A percentile compares a stretch with the other conserved stretches of the same genome.
Evolutionary conservation across 2,329 filamentous ascomycete genomes (phyloP).

Genomic region (Hymenoscyphus scutula): DNA sequence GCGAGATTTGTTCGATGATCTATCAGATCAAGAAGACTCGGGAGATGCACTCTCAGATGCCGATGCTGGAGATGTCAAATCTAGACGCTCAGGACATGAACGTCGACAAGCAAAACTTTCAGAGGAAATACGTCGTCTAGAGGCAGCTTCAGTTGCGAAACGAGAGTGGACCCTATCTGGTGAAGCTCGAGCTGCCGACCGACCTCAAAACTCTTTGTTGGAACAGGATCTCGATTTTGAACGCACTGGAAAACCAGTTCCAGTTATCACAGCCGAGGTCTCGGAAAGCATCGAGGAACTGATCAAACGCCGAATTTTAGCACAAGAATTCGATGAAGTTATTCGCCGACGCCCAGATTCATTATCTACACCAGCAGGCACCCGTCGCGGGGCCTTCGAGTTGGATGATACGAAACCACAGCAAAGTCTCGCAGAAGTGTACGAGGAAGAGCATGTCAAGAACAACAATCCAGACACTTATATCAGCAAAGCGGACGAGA

Average conservation of each 20-base stretch:
- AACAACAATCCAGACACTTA: slow-evolving; percentile 74
- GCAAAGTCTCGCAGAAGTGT: slow-evolving; percentile 85
- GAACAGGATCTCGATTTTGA: slow-evolving; percentile 97
- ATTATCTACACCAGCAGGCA: slow-evolving; percentile 52
- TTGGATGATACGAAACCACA: slow-evolving; percentile 85
- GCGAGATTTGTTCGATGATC: slow-evolving; percentile 85
- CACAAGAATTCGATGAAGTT: slow-evolving; percentile 90
- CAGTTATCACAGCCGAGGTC: slow-evolving; percentile 87
- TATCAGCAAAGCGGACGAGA: slow-evolving; percentile 78
- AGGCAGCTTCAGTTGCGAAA: slow-evolving; percentile 85
- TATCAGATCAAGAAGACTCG: slow-evolving; percentile 62
- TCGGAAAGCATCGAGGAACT: slow-evolving; percentile 90
- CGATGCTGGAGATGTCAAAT: slow-evolving; percentile 67
- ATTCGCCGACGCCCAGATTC: slow-evolving; percentile 76
- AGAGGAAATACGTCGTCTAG: slow-evolving; percentile 87
- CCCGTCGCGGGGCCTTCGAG: slow-evolving; percentile 65
- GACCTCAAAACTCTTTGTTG: slow-evolving; percentile 86
- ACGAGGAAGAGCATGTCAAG: slow-evolving; percentile 88
- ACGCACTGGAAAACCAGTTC: slow-evolving; percentile 88
- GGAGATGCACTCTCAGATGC: slow-evolving; percentile 64
- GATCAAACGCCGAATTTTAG: slow-evolving; percentile 89
- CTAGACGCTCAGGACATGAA: slow-evolving; percentile 81
- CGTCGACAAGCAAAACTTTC: slow-evolving; percentile 79
- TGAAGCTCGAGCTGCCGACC: slow-evolving; percentile 77
- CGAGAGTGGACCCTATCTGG: slow-evolving; percentile 87